Evolutionary conservation across 371 early-diverging fungal genomes (phyloP).

Genomic region (Thermomucor indicae-seudaticae): DNA sequence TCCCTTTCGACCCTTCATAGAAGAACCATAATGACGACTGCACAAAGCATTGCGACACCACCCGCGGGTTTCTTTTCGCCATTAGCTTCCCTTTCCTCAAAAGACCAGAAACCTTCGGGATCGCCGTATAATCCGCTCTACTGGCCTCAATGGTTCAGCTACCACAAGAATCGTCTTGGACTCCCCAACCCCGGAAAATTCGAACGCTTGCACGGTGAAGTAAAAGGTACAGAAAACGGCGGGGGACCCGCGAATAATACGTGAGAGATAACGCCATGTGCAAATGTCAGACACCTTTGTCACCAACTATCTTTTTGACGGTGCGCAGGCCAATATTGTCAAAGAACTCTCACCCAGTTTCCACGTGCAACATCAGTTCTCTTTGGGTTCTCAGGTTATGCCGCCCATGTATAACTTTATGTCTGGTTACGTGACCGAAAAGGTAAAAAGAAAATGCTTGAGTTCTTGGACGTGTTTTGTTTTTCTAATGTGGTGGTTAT

Average conservation of each 20-base stretch:
- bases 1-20: too few relatives aligned
- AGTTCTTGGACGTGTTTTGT: too few relatives aligned
- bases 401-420: slow-evolving; percentile 91
- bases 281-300: slow-evolving; percentile 80
- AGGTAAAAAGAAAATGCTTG: slow-evolving; percentile 22
- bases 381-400: slow-evolving; percentile 77
- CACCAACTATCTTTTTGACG: slow-evolving; percentile 87
- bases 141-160: slow-evolving; percentile 54
- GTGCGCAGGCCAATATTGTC: slow-evolving; percentile 90
- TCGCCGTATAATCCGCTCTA: slow-evolving; percentile 56
- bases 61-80: slow-evolving; percentile 21
- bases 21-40: slow-evolving; percentile 4
- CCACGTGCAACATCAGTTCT: slow-evolving; percentile 90
- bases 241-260: neutral
- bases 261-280: slow-evolving; percentile 10
- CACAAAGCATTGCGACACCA: slow-evolving; percentile 11
- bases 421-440: slow-evolving; percentile 65
- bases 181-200: slow-evolving; percentile 88
- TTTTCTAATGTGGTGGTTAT: too few relatives aligned
- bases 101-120: slow-evolving; percentile 35
- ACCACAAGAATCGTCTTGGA: slow-evolving; percentile 60
- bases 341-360: slow-evolving; percentile 90
- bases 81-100: slow-evolving; percentile 21
- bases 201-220: slow-evolving; percentile 82
- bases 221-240: slow-evolving; percentile 58